These are phyloP conservation scores for Davidsoniella neocaledoniae DNA, from an alignment of 2,329 filamentous ascomycete species.

Conservation along the genomic window DNA sequence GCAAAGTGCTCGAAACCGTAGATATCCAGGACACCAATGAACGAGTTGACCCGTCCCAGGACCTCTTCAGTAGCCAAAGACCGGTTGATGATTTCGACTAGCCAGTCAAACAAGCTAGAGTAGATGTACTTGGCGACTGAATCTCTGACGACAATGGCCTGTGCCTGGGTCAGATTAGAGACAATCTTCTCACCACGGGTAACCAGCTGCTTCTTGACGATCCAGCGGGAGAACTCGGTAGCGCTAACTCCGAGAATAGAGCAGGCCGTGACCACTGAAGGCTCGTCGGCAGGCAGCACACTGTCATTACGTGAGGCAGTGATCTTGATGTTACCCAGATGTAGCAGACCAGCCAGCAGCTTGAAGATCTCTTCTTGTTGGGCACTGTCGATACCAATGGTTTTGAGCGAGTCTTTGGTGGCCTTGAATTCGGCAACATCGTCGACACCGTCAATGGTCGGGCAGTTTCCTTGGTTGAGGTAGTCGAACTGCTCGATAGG, in stretches of 20 bases:
- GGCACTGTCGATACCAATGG: conserved; percentile 61
- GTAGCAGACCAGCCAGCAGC: conserved; percentile 74
- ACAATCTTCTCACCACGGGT: conserved; percentile 96
- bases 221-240: conserved; percentile 87
- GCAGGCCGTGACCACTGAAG: conserved; percentile 66
- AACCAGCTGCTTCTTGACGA: conserved; percentile 94
- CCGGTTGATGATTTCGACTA: conserved; percentile 90
- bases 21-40: conserved; percentile 98
- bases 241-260: conserved; percentile 75
- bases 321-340: conserved; percentile 94
- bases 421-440: conserved; percentile 88
- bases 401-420: conserved; percentile 69
- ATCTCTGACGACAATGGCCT: conserved; percentile 85
- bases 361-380: conserved; percentile 80
- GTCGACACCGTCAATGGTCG: conserved; percentile 83
- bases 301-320: conserved; percentile 79
- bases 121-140: conserved; percentile 99
- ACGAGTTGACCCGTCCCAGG: conserved; percentile 63
- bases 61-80: conserved; percentile 83
- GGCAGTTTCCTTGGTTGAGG: conserved; percentile 84
- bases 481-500: conserved; percentile 88
- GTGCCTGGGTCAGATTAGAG: conserved; percentile 83
- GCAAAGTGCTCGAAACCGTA: conserved; percentile 99
- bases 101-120: conserved; percentile 95
- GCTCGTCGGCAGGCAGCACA: conserved; percentile 62